These are phyloP conservation scores for Alternaria consortialis DNA, from an alignment of 2,329 filamentous ascomycete species.

Conservation along the genomic window DNA sequence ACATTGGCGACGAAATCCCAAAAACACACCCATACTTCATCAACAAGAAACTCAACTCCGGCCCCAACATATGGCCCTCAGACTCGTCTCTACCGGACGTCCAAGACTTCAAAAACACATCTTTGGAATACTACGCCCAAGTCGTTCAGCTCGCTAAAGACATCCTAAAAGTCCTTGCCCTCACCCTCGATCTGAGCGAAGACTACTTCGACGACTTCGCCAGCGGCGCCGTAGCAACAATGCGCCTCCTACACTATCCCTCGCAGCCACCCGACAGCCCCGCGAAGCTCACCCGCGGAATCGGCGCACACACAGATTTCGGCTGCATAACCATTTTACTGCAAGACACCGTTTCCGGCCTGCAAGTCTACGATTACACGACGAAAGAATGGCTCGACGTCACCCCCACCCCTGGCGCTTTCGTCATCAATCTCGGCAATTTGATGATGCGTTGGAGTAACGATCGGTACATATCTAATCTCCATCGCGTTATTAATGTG, in stretches of 20 bases:
- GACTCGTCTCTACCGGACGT: constrained; percentile 24
- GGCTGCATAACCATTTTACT: constrained; percentile 54
- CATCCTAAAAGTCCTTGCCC: constrained; percentile 53
- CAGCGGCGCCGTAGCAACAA: constrained; percentile 51
- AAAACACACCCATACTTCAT: constrained; percentile 51
- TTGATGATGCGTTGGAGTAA: constrained; percentile 56
- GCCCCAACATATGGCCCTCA: constrained; percentile 55
- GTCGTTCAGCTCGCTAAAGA: constrained; percentile 54
- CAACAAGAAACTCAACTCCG: constrained; percentile 51
- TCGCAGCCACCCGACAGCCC: constrained; percentile 51
- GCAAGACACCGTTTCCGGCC: constrained; percentile 49
- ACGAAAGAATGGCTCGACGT: constrained; percentile 81
- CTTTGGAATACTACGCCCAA: constrained; percentile 53
- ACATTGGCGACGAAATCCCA: constrained; percentile 55
- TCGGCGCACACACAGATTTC: constrained; percentile 57
- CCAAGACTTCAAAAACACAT: constrained; percentile 49
- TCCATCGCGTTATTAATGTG: constrained; percentile 56
- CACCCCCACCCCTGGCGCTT: constrained; percentile 75
- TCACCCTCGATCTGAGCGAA: constrained; percentile 52
- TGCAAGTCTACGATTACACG: constrained; percentile 79
- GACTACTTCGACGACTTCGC: constrained; percentile 52
- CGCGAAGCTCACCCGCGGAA: constrained; percentile 49
- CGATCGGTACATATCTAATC: constrained; percentile 54
- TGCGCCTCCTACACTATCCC: constrained; percentile 57
- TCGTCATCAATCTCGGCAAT: constrained; percentile 83